Percentiles rank a stretch among this genome's conserved stretches.
Evolutionary conservation across 192 early-diverging fungal genomes (phyloP).

Genomic region (Podila clonocystis): DNA sequence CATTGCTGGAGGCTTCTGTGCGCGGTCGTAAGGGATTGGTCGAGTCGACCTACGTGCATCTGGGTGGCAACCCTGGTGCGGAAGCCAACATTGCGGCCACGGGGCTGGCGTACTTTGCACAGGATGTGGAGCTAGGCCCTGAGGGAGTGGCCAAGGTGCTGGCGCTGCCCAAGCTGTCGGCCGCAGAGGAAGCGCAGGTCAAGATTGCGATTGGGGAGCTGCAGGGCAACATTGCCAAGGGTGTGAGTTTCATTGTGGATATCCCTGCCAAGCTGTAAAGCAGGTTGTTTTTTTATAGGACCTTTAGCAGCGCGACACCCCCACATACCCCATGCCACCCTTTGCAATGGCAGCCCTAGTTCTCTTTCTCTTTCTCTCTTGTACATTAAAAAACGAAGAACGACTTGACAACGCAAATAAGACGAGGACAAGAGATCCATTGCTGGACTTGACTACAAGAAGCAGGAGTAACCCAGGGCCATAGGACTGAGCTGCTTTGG

Average conservation of each 20-base stretch:
- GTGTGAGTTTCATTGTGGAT: conserved; percentile 75
- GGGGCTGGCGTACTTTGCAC: conserved; percentile 77
- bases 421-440: no score
- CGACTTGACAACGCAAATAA: no score
- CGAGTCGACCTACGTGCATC: conserved; percentile 85
- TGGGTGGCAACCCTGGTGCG: conserved; percentile 40
- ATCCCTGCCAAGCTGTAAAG: conserved; percentile 34
- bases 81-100: conserved; percentile 66
- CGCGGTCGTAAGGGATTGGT: conserved; percentile 72
- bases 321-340: no score
- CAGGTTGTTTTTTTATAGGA: no score
- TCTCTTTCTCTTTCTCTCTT: not conserved
- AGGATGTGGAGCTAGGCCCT: conserved; percentile 75
- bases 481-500: no score
- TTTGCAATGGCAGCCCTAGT: no score
- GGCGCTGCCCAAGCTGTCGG: conserved; percentile 73
- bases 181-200: conserved; percentile 83
- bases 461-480: no score
- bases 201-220: conserved; percentile 81
- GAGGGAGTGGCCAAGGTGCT: conserved; percentile 87
- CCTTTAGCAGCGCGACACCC: no score
- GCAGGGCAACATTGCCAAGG: conserved; percentile 89
- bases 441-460: not conserved
- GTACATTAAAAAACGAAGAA: not conserved
- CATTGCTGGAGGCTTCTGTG: conserved; percentile 81